A percentile compares a stretch with the other conserved stretches of the same genome.
Conservation (phyloP, 495 filamentous ascomycete genomes). For the Penicillium mononematosum region DNA sequence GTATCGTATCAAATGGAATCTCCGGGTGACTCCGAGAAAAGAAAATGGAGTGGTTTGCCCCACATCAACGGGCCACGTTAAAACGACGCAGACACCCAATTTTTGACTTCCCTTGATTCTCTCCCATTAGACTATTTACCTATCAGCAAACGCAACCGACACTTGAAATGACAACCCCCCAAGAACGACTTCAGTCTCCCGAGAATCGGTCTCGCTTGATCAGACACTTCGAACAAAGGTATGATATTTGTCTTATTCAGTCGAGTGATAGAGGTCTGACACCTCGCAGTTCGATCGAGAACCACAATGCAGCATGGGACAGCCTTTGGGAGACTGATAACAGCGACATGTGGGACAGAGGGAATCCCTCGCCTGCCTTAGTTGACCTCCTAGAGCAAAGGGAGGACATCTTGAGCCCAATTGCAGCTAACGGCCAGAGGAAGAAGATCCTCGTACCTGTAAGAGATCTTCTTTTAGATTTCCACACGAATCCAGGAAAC, state of each 20-base stretch:
- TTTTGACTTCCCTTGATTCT: too few species aligned
- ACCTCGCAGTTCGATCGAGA: slow-evolving; percentile 12
- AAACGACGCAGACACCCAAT: too few species aligned
- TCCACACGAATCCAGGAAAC: too few species aligned
- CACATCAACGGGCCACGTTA: too few species aligned
- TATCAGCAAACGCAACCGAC: neutral
- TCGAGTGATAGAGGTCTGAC: neutral
- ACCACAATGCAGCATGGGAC: slow-evolving; percentile 35
- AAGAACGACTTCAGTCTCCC: neutral
- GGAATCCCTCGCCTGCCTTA: slow-evolving; percentile 42
- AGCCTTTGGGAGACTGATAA: slow-evolving; percentile 38
- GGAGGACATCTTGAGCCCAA: slow-evolving; percentile 22
- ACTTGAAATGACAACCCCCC: neutral
- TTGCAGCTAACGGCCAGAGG: slow-evolving; percentile 19
- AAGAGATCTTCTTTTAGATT: slow-evolving; percentile 8
- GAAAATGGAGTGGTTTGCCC: too few species aligned
- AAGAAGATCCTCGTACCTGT: slow-evolving; percentile 44
- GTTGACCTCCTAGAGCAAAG: slow-evolving; percentile 40
- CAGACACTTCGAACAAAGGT: slow-evolving; percentile 1
- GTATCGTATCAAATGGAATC: too few species aligned
- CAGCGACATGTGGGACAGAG: slow-evolving; percentile 44
- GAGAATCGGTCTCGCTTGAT: neutral
- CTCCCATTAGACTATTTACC: too few species aligned
- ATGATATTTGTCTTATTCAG: neutral
- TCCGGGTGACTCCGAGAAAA: too few species aligned